These are phyloP conservation scores for Arthromyces matolae DNA, from an alignment of 768 basidiomycete species.

Conservation along the genomic window DNA sequence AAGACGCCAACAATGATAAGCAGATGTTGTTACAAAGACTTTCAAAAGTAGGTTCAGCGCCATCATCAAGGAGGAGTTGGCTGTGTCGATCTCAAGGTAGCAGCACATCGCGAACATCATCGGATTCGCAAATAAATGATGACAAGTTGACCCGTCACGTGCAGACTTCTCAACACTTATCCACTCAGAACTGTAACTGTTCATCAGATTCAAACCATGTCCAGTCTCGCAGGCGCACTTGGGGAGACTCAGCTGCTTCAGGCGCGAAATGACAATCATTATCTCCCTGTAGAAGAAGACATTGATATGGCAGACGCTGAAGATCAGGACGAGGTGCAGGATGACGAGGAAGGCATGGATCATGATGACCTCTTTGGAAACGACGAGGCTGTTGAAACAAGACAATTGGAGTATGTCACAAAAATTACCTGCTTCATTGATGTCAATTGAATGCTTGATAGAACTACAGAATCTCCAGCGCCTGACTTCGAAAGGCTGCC, in stretches of 20 bases:
- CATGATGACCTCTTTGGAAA: conserved; percentile 82
- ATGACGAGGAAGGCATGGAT: conserved; percentile 50
- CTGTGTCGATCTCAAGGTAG: conserved; percentile 7
- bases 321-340: conserved; percentile 26
- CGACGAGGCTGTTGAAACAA: conserved; percentile 49
- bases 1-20: conserved; percentile 13
- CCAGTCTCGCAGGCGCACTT: conserved; percentile 57
- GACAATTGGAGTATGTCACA: conserved; percentile 46
- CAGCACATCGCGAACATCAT: neutral
- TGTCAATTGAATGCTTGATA: too few relatives aligned
- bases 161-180: too few relatives aligned
- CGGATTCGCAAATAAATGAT: neutral
- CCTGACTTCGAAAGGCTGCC: conserved; percentile 63
- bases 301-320: conserved; percentile 38
- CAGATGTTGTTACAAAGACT: conserved; percentile 8
- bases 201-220: conserved; percentile 35
- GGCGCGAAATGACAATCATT: conserved; percentile 11
- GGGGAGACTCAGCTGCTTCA: conserved; percentile 28
- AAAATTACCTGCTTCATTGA: neutral
- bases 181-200: neutral
- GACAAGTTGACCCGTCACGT: conserved; percentile 5
- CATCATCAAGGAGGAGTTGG: conserved; percentile 5
- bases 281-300: conserved; percentile 20
- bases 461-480: conserved; percentile 39
- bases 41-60: conserved; percentile 3